These are phyloP conservation scores for Mortierella claussenii DNA, from an alignment of 192 early-diverging fungal genomes.

Conservation along the genomic window DNA sequence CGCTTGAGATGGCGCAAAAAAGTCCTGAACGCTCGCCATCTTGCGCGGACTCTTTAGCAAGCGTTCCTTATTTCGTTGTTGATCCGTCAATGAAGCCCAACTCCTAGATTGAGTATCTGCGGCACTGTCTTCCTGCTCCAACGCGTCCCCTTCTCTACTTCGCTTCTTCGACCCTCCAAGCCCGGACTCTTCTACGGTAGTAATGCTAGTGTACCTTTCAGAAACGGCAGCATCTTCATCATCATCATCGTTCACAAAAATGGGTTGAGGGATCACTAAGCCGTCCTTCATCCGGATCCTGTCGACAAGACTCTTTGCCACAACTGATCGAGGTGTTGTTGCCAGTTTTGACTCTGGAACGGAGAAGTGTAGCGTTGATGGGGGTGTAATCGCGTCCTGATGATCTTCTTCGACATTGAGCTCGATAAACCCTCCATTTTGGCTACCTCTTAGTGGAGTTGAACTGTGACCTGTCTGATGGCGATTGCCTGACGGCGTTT, in stretches of 20 bases:
- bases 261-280: constrained; percentile 35
- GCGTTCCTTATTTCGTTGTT: constrained; percentile 25
- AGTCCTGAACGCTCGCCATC: constrained; percentile 40
- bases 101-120: not conserved
- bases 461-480: not conserved
- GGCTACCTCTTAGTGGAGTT: not conserved
- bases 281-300: constrained; percentile 37
- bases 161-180: constrained; percentile 42
- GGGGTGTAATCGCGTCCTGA: constrained; percentile 35
- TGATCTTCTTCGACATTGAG: constrained; percentile 21
- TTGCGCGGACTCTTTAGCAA: constrained; percentile 44
- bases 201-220: not conserved
- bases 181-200: not conserved
- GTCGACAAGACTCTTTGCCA: constrained; percentile 37
- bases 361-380: constrained; percentile 27
- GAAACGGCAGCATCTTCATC: constrained; percentile 7
- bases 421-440: constrained; percentile 15
- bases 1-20: constrained; percentile 13
- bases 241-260: constrained; percentile 36
- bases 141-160: constrained; percentile 15
- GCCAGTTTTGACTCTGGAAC: constrained; percentile 27
- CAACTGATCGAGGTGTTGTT: constrained; percentile 19
- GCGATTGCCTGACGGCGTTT: not conserved
- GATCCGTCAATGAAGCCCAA: constrained; percentile 23
- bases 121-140: constrained; percentile 1